Conservation (phyloP, 2,329 filamentous ascomycete genomes). For the Drechslera avenae region DNA sequence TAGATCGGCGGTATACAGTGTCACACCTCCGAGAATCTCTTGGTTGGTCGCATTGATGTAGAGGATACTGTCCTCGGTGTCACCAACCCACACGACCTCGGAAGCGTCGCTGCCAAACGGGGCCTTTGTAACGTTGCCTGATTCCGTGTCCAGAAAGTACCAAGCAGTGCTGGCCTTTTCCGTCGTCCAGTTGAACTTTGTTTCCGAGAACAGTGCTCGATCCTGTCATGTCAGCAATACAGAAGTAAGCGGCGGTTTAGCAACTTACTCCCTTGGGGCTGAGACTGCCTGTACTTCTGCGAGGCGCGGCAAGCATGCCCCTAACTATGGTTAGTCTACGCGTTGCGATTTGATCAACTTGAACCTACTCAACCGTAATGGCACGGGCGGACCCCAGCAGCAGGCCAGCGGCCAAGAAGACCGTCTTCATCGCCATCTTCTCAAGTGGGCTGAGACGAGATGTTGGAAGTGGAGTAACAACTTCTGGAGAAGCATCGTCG, state of each 20-base stretch:
- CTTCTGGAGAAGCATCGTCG: conserved; percentile 1
- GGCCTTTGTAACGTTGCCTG: conserved; percentile 41
- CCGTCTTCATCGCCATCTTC: conserved; percentile 37
- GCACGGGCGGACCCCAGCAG: conserved; percentile 34
- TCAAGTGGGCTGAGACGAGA: conserved; percentile 6
- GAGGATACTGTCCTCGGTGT: conserved; percentile 59
- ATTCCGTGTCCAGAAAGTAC: conserved; percentile 40
- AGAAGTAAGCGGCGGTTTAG: neutral
- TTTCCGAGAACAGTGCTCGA: conserved; percentile 41
- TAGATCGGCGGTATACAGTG: conserved; percentile 43
- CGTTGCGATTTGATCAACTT: neutral
- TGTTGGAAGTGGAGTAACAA: conserved; percentile 10
- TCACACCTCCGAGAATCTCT: conserved; percentile 42
- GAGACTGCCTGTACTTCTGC: conserved; percentile 40
- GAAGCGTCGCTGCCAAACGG: conserved; percentile 41
- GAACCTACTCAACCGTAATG: conserved; percentile 35
- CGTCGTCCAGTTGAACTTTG: conserved; percentile 44
- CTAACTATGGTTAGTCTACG: conserved; percentile 15
- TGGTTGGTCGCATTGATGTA: conserved; percentile 70
- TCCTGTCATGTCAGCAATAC: conserved; percentile 29
- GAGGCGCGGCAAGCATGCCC: conserved; percentile 34
- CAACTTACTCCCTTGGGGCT: conserved; percentile 41
- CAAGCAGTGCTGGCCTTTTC: conserved; percentile 56
- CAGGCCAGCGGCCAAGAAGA: conserved; percentile 31
- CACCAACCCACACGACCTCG: conserved; percentile 44